A percentile compares a stretch with the other conserved stretches of the same genome.
These are phyloP conservation scores for Nemania abortiva DNA, from an alignment of 2,329 filamentous ascomycete species.

Conservation along the genomic window DNA sequence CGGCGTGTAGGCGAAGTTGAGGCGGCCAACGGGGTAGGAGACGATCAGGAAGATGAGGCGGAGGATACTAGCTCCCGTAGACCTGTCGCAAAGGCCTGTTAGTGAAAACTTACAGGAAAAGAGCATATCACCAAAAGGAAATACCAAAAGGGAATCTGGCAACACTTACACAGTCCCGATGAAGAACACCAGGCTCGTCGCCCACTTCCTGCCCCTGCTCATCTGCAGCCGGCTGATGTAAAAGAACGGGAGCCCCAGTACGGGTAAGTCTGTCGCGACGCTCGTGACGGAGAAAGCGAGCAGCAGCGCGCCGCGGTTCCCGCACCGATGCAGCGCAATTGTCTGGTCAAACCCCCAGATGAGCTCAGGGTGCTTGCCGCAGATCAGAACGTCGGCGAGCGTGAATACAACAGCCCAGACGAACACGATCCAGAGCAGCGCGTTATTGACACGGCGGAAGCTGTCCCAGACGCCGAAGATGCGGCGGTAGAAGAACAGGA, in stretches of 20 bases:
- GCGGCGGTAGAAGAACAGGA: slow-evolving; percentile 39
- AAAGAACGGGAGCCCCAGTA: slow-evolving; percentile 36
- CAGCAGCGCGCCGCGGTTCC: slow-evolving; percentile 35
- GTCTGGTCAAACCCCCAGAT: slow-evolving; percentile 38
- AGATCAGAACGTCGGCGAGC: slow-evolving; percentile 36
- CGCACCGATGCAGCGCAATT: slow-evolving; percentile 29
- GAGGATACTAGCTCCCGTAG: slow-evolving; percentile 37
- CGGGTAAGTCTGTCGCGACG: slow-evolving; percentile 35
- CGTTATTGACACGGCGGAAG: slow-evolving; percentile 35
- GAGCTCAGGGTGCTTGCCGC: slow-evolving; percentile 32
- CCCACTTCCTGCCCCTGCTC: slow-evolving; percentile 33
- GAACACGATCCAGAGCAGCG: slow-evolving; percentile 33
- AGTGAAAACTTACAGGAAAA: too few relatives aligned
- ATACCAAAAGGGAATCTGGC: too few relatives aligned
- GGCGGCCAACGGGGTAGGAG: slow-evolving; percentile 36
- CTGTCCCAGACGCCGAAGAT: slow-evolving; percentile 39
- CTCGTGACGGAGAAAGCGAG: slow-evolving; percentile 38
- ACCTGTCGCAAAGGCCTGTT: slow-evolving; percentile 12
- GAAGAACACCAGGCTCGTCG: slow-evolving; percentile 37
- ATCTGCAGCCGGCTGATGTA: slow-evolving; percentile 39
- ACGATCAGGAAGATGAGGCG: slow-evolving; percentile 38
- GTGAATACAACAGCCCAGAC: slow-evolving; percentile 33
- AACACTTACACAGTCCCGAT: slow-evolving; percentile 36
- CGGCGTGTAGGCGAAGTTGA: slow-evolving; percentile 37
- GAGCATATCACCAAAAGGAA: too few relatives aligned